Evolutionary conservation across 345 rosid species (phyloP).

Genomic region (Pistacia vera): DNA sequence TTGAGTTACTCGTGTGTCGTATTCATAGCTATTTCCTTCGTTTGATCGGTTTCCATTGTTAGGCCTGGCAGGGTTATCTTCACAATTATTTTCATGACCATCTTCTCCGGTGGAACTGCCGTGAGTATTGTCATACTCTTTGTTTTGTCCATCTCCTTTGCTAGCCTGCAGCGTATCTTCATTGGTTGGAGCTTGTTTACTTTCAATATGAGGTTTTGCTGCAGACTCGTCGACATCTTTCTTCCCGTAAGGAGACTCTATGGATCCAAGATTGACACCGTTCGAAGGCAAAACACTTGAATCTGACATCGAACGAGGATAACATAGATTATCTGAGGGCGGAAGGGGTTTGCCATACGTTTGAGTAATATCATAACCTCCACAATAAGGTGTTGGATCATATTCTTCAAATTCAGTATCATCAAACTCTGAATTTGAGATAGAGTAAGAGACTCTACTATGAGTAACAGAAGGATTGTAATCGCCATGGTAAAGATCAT

Average conservation of each 20-base stretch:
- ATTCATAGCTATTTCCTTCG: conserved; percentile 19
- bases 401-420: conserved; percentile 62
- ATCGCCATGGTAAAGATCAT: conserved; percentile 32
- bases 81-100: neutral
- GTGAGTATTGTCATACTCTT: neutral
- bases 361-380: conserved; percentile 60
- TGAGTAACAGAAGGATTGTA: conserved; percentile 31
- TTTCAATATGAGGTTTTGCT: conserved; percentile 28
- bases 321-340: conserved; percentile 57
- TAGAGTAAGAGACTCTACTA: conserved; percentile 43
- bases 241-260: conserved; percentile 31
- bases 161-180: conserved; percentile 17
- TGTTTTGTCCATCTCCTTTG: neutral
- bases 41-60: conserved; percentile 14
- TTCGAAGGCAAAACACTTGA: conserved; percentile 13
- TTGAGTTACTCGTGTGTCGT: conserved; percentile 37
- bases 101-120: conserved; percentile 19
- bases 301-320: conserved; percentile 46
- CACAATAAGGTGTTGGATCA: conserved; percentile 76
- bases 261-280: conserved; percentile 35
- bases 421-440: conserved; percentile 44
- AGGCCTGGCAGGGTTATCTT: conserved; percentile 6
- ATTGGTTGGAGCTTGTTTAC: conserved; percentile 18
- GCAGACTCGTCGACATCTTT: conserved; percentile 21
- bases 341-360: conserved; percentile 74